phyloP scores from a whole-genome alignment of 2,329 filamentous ascomycete genomes.

The Didymella pomorum region DNA sequence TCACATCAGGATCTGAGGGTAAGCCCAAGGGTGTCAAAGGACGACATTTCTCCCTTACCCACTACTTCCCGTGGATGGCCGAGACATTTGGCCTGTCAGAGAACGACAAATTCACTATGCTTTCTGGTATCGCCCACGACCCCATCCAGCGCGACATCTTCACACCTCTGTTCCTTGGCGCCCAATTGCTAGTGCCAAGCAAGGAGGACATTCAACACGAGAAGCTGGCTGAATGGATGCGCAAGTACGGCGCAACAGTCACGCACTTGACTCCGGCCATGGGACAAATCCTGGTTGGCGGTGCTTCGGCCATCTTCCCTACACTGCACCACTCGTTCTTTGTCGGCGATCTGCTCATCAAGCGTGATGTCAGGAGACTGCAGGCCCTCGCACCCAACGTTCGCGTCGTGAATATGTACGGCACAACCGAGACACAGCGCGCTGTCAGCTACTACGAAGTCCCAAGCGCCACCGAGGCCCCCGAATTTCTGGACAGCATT shows the following conservation, averaged over 20 bases:
- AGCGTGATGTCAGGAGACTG: slow-evolving; percentile 79
- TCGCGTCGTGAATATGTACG: slow-evolving; percentile 85
- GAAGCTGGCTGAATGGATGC: slow-evolving; percentile 87
- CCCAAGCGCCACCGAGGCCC: slow-evolving; percentile 69
- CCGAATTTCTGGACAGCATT: slow-evolving; percentile 69
- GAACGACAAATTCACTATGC: slow-evolving; percentile 79
- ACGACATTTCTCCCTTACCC: slow-evolving; percentile 82
- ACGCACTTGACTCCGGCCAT: slow-evolving; percentile 95
- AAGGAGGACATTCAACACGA: slow-evolving; percentile 88
- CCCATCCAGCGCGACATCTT: slow-evolving; percentile 79
- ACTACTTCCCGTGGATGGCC: slow-evolving; percentile 95
- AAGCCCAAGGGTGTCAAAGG: slow-evolving; percentile 87
- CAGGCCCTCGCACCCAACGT: slow-evolving; percentile 78
- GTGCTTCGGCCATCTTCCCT: slow-evolving; percentile 78
- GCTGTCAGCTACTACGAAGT: slow-evolving; percentile 86
- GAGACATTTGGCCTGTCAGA: slow-evolving; percentile 77
- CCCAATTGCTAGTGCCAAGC: slow-evolving; percentile 78
- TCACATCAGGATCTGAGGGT: slow-evolving; percentile 74
- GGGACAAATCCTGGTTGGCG: slow-evolving; percentile 93
- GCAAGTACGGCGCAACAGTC: slow-evolving; percentile 74
- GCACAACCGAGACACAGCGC: slow-evolving; percentile 84
- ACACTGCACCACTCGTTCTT: slow-evolving; percentile 83
- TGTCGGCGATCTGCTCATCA: slow-evolving; percentile 89
- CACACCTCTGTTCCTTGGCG: slow-evolving; percentile 87
- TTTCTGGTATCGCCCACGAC: slow-evolving; percentile 82